These are phyloP conservation scores for Podospora fimiseda DNA, from an alignment of 495 filamentous ascomycete genomes.

Conservation along the genomic window DNA sequence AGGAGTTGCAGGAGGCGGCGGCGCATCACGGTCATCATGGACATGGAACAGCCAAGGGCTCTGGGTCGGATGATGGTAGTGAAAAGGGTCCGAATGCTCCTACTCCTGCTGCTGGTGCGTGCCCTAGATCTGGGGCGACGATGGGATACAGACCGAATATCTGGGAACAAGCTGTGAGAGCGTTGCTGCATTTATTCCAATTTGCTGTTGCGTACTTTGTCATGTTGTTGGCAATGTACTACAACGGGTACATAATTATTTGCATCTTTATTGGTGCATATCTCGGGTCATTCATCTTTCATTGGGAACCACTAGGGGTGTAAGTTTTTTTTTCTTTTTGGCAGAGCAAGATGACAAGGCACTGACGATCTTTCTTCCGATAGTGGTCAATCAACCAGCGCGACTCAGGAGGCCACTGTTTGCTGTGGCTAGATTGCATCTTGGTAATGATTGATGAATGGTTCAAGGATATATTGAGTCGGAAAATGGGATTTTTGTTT, in stretches of 20 bases:
- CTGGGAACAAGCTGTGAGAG: slow-evolving; percentile 55
- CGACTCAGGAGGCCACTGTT: slow-evolving; percentile 12
- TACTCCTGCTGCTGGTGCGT: neutral
- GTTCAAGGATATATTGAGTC: no score
- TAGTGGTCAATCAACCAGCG: slow-evolving; percentile 8
- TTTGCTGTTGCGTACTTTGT: slow-evolving; percentile 67
- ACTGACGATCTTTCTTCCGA: neutral
- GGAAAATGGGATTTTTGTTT: no score
- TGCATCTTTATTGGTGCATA: slow-evolving; percentile 61
- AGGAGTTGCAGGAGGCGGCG: neutral
- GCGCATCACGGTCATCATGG: no score
- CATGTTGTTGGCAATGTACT: slow-evolving; percentile 63
- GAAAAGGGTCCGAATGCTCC: no score
- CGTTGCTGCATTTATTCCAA: slow-evolving; percentile 57
- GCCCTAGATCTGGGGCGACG: neutral
- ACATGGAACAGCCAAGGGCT: no score
- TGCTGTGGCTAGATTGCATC: slow-evolving; percentile 16
- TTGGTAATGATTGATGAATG: no score
- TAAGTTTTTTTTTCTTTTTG: neutral
- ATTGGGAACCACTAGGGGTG: slow-evolving; percentile 45
- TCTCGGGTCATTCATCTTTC: slow-evolving; percentile 54
- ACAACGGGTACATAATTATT: slow-evolving; percentile 62
- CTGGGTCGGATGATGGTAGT: no score
- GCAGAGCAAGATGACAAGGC: neutral
- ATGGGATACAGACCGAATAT: slow-evolving; percentile 44